Conservation (phyloP, 768 basidiomycete species). For the Cystofilobasidium bisporidii region DNA sequence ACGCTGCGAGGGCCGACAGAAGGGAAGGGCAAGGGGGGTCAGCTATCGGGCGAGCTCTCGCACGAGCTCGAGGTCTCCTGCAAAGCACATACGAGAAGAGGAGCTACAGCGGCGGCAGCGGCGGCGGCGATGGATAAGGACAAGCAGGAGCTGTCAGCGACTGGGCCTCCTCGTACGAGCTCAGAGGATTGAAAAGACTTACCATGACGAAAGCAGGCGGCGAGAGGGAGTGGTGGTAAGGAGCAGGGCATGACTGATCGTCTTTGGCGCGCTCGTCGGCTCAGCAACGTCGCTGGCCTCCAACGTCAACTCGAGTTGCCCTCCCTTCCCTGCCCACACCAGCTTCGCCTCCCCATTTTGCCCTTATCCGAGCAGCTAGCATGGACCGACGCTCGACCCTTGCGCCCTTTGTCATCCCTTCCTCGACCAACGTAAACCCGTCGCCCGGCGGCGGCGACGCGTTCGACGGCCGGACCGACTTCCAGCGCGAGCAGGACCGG, state of each 20-base stretch:
- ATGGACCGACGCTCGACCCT: slow-evolving; percentile 24
- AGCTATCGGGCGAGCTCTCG: neutral
- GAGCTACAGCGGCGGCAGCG: too few species aligned
- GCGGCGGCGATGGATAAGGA: too few species aligned
- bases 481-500: slow-evolving; percentile 68
- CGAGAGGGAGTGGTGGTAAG: too few species aligned
- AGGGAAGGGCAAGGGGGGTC: neutral
- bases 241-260: neutral
- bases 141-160: too few species aligned
- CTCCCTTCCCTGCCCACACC: neutral
- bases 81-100: slow-evolving; percentile 35
- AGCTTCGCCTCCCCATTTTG: neutral
- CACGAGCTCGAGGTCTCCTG: neutral
- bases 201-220: too few species aligned
- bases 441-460: slow-evolving; percentile 9
- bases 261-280: neutral
- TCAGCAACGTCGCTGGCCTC: too few species aligned
- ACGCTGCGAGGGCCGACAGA: slow-evolving; percentile 61
- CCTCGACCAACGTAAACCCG: slow-evolving; percentile 4
- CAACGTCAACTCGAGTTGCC: too few species aligned
- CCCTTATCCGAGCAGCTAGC: too few species aligned
- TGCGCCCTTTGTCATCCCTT: slow-evolving; percentile 23
- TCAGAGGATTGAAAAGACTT: too few species aligned
- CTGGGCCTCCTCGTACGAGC: too few species aligned
- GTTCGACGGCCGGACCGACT: slow-evolving; percentile 49